Evolutionary conservation across 176 grass and related monocot genomes (phyloP).

Genomic region (Raddia distichophylla): DNA sequence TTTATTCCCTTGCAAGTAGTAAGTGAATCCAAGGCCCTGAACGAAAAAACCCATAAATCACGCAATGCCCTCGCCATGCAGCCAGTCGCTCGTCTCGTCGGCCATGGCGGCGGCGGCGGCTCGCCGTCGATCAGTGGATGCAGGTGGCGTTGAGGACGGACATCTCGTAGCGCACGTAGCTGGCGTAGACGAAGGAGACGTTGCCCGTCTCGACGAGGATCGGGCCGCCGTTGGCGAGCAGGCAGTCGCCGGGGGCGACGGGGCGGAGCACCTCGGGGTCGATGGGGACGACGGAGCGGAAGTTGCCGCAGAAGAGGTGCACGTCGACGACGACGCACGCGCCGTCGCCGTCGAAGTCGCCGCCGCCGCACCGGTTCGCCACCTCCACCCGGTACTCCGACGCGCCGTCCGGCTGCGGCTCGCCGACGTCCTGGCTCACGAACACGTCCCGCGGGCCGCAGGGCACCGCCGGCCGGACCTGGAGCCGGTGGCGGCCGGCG

Average conservation of each 20-base stretch:
- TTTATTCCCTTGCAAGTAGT: too few species aligned
- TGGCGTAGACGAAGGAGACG: conserved; percentile 19
- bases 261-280: neutral
- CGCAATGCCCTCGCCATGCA: too few species aligned
- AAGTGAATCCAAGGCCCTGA: too few species aligned
- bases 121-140: neutral
- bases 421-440: conserved; percentile 2
- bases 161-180: neutral
- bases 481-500: neutral
- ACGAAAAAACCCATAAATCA: too few species aligned
- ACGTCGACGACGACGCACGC: neutral
- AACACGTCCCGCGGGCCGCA: neutral
- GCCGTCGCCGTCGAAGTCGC: neutral
- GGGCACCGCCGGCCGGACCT: too few species aligned
- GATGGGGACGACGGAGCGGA: neutral
- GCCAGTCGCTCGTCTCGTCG: too few species aligned
- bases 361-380: neutral
- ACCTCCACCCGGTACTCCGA: conserved; percentile 11
- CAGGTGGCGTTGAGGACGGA: conserved; percentile 5
- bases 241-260: conserved; percentile 4
- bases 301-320: conserved; percentile 2
- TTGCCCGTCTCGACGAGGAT: neutral
- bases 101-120: too few species aligned
- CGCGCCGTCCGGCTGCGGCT: neutral
- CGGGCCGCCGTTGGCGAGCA: conserved; percentile 23